Evolutionary conservation across 179 eudicot species (phyloP).

Genomic region (Drosera spatulata): DNA sequence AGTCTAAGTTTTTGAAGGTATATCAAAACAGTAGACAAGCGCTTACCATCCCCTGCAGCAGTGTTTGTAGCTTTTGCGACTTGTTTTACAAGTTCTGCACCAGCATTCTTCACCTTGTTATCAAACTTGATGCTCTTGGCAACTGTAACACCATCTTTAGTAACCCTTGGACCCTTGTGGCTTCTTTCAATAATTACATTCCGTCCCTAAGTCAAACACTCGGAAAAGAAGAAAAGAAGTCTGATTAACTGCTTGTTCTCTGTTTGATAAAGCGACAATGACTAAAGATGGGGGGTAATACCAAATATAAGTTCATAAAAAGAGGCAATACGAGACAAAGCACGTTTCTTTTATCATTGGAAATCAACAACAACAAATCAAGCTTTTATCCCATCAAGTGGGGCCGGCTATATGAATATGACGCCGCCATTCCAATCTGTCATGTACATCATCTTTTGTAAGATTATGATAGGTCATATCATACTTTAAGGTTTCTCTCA

Average conservation of each 20-base stretch:
- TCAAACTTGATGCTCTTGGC: constrained; percentile 80
- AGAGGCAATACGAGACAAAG: too few relatives aligned
- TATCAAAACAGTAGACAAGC: background rate
- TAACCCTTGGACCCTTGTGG: constrained; percentile 62
- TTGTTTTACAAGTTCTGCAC: constrained; percentile 90
- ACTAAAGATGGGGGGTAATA: background rate
- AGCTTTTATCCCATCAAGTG: too few relatives aligned
- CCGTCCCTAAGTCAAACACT: constrained; percentile 48
- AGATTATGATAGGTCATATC: too few relatives aligned
- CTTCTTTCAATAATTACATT: constrained; percentile 67
- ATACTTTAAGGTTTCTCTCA: too few relatives aligned
- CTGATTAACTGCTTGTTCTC: background rate
- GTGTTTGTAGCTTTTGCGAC: constrained; percentile 91
- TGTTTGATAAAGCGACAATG: background rate
- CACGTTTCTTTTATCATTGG: too few relatives aligned
- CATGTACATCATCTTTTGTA: too few relatives aligned
- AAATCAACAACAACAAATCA: too few relatives aligned
- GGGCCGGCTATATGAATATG: too few relatives aligned
- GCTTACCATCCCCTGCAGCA: constrained; percentile 90
- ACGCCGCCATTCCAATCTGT: too few relatives aligned
- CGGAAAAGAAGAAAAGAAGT: constrained; percentile 3
- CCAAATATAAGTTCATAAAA: too few relatives aligned
- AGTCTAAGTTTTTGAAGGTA: too few relatives aligned
- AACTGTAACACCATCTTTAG: constrained; percentile 97
- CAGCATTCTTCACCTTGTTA: constrained; percentile 73